A percentile compares a stretch with the other conserved stretches of the same genome.
Evolutionary conservation across 2,329 filamentous ascomycete species (phyloP).

Genomic region (Cladosporium sp.): DNA sequence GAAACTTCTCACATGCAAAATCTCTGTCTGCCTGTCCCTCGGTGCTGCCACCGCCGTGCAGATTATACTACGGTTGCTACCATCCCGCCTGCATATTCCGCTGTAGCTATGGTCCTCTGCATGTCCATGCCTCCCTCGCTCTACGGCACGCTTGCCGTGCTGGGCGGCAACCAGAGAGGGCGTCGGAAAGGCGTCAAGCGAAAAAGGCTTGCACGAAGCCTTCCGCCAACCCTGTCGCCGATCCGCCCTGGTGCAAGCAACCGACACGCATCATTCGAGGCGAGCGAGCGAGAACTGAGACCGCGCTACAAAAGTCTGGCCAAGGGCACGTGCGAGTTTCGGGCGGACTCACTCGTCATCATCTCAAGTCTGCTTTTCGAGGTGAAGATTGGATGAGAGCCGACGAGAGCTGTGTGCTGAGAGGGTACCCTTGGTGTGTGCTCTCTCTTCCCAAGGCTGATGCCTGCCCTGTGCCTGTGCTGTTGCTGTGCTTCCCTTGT

Average conservation of each 20-base stretch:
- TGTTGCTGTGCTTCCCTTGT: not conserved
- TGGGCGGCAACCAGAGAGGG: not conserved
- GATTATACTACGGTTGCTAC: not conserved
- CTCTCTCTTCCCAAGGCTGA: not conserved
- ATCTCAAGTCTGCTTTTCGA: not conserved
- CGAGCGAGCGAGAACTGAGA: not conserved
- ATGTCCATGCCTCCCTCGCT: not conserved
- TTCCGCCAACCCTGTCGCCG: conserved; percentile 8
- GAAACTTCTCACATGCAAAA: conserved; percentile 6
- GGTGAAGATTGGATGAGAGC: not conserved
- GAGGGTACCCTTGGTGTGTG: not conserved
- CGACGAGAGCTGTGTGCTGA: not conserved
- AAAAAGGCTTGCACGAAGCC: conserved; percentile 16
- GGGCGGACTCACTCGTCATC: conserved; percentile 1
- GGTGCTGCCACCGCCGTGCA: not conserved
- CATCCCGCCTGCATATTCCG: not conserved
- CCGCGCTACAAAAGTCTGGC: conserved; percentile 12
- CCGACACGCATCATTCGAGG: conserved; percentile 7
- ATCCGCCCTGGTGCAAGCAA: conserved; percentile 5
- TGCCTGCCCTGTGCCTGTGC: not conserved
- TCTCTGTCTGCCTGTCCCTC: not conserved
- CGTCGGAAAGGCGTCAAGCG: not conserved
- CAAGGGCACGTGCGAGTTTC: conserved; percentile 7
- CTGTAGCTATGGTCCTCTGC: not conserved
- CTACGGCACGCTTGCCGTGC: conserved; percentile 10